Evolutionary conservation across 768 basidiomycete genomes (phyloP), one percentile per base, ranked within the genome.

Genomic region (Lyophyllum atratum): DNA sequence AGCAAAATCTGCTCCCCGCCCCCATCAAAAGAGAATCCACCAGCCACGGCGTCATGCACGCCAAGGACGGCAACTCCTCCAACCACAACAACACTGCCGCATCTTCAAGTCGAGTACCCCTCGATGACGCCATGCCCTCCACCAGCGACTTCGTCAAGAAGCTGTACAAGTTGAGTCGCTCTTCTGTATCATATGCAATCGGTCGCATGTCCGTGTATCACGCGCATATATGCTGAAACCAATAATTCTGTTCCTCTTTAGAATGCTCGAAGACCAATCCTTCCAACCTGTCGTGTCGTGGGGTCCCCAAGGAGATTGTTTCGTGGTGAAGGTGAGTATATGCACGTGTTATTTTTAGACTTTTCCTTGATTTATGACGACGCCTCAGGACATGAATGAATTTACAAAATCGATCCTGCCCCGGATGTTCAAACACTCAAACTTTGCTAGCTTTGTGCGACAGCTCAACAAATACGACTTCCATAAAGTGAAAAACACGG

Each of bases 391-490:
- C 78, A 95, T 95, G 91, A 95, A 93, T 74, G 93, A 94, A 65
- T 96, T 96, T 74, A 95, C 94, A 34, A 94, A 93, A 72, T 85
- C 79, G 25, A 90, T 95, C 69, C 82, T 96, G 8, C 93, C 93
- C 7, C 87, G 90, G 34, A 86, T 94, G 80, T 96, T 96, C 85
- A 95, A 95, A 71, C 93, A 96, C 69, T 93, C 90, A 7, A 96
- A 96, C 68, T 96, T 96, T 71, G 93, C 93, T 28, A 85, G 83
- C 52, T 96, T 96, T 68, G 94, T 96, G 5, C 83, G 93, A 10
- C 94, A 96, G 71, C 79, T 96, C 31, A 96, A 96, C 80, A 96
- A 95, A 72, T 96, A 96, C 69, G 94, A 95, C 73, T 96, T 96
- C 63, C 94, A 95, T 80, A 96, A 96, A 79, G 90, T 95, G 61